Conservation (phyloP, 768 basidiomycete genomes). For the Podaxis pistillaris region DNA sequence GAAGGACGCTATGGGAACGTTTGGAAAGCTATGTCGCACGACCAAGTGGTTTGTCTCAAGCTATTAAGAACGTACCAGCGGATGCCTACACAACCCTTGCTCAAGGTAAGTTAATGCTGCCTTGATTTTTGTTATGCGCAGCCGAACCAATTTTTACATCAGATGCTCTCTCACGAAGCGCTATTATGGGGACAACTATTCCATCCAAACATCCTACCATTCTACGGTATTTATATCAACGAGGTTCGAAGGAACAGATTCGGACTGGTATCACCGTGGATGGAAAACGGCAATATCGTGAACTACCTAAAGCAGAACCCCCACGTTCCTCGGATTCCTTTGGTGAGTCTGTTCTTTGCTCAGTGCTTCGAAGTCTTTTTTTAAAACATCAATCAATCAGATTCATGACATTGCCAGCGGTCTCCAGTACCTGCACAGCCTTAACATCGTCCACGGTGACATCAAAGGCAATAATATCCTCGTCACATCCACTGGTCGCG, state of each 20-base stretch:
- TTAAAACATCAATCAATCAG: not conserved
- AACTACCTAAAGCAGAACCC: conserved; percentile 14
- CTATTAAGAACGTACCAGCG: conserved; percentile 25
- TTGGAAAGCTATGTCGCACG: conserved; percentile 24
- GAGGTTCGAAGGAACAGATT: conserved; percentile 10
- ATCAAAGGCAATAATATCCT: conserved; percentile 18
- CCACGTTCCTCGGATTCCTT: not conserved
- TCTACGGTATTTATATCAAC: conserved; percentile 18
- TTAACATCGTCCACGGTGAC: conserved; percentile 16
- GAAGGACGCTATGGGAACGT: conserved; percentile 29
- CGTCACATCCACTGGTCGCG: conserved; percentile 10
- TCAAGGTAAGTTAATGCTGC: conserved; percentile 21
- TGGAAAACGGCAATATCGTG: conserved; percentile 19
- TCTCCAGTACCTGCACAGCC: conserved; percentile 14
- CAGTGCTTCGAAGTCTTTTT: no score
- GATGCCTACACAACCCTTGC: conserved; percentile 18
- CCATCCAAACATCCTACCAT: conserved; percentile 20
- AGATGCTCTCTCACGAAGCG: conserved; percentile 17
- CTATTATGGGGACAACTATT: conserved; percentile 19
- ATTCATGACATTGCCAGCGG: conserved; percentile 16
- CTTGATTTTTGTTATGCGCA: not conserved
- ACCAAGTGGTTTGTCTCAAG: conserved; percentile 26
- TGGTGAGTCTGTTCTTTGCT: conserved; percentile 6
- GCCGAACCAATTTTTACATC: not conserved
- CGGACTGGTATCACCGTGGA: conserved; percentile 19